A percentile compares a stretch with the other conserved stretches of the same genome.
Conservation (phyloP, 441 rosid genomes). For the Populus hybrid region DNA sequence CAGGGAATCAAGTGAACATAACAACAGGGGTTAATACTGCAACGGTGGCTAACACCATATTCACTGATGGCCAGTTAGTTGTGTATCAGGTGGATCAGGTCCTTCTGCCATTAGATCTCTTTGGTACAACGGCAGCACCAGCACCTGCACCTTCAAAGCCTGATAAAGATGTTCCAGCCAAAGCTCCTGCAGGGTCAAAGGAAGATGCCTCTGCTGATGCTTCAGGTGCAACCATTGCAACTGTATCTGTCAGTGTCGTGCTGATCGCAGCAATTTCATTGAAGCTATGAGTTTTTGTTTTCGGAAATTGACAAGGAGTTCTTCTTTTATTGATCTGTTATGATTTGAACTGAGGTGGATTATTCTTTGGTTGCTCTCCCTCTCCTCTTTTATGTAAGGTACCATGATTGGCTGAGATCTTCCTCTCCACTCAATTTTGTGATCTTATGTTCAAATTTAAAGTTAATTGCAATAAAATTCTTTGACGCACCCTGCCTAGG, state of each 20-base stretch:
- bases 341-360: slow-evolving; percentile 10
- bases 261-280: slow-evolving; percentile 32
- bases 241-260: slow-evolving; percentile 17
- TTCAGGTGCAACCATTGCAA: slow-evolving; percentile 35
- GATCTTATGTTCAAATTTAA: neutral
- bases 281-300: slow-evolving; percentile 30
- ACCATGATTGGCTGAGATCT: slow-evolving; percentile 1
- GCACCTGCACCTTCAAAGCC: slow-evolving; percentile 51
- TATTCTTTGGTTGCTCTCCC: slow-evolving; percentile 7
- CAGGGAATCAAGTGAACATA: slow-evolving; percentile 80
- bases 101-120: slow-evolving; percentile 61
- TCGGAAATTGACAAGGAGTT: neutral
- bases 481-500: neutral
- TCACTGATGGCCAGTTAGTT: slow-evolving; percentile 48
- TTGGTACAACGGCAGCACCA: slow-evolving; percentile 45
- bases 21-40: slow-evolving; percentile 74
- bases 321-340: slow-evolving; percentile 4
- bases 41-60: slow-evolving; percentile 60
- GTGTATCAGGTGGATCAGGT: slow-evolving; percentile 85
- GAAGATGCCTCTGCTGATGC: slow-evolving; percentile 36
- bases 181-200: slow-evolving; percentile 48
- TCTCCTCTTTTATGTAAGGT: neutral
- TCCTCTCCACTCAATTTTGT: slow-evolving; percentile 6
- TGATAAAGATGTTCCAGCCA: slow-evolving; percentile 44
- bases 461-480: neutral